phyloP scores from a whole-genome alignment of 192 early-diverging fungal genomes.

The Entomortierella lignicola region DNA sequence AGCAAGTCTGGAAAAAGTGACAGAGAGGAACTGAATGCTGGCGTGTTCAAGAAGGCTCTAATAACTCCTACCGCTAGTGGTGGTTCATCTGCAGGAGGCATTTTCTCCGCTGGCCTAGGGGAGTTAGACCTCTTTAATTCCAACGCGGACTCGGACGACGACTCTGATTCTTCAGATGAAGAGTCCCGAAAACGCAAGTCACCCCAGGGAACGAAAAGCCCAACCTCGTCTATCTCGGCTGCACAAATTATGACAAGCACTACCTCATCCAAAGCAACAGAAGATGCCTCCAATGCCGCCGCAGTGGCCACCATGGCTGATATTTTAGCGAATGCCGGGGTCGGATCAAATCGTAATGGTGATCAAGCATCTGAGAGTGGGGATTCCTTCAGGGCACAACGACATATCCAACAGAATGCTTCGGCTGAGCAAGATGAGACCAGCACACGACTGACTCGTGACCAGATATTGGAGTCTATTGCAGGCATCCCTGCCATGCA shows the following conservation, averaged over 20 bases:
- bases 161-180: slow-evolving; percentile 22
- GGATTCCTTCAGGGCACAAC: too few relatives aligned
- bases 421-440: not conserved
- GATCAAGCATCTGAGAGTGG: too few relatives aligned
- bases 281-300: not conserved
- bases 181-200: not conserved
- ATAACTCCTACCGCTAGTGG: slow-evolving; percentile 1
- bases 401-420: not conserved
- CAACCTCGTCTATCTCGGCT: not conserved
- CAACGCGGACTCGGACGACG: slow-evolving; percentile 3
- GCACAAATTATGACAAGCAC: not conserved
- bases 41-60: slow-evolving; percentile 29
- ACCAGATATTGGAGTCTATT: slow-evolving; percentile 10
- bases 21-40: slow-evolving; percentile 8
- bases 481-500: slow-evolving; percentile 8
- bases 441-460: not conserved
- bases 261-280: not conserved
- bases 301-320: not conserved
- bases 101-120: not conserved
- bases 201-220: not conserved
- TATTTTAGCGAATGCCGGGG: not conserved
- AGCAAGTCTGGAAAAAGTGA: not conserved
- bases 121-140: not conserved
- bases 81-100: not conserved
- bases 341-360: too few relatives aligned